Evolutionary conservation across 1,284 basidiomycete genomes (phyloP), one percentile per base, ranked within the genome.

Genomic region (Ceratobasidium sp.): DNA sequence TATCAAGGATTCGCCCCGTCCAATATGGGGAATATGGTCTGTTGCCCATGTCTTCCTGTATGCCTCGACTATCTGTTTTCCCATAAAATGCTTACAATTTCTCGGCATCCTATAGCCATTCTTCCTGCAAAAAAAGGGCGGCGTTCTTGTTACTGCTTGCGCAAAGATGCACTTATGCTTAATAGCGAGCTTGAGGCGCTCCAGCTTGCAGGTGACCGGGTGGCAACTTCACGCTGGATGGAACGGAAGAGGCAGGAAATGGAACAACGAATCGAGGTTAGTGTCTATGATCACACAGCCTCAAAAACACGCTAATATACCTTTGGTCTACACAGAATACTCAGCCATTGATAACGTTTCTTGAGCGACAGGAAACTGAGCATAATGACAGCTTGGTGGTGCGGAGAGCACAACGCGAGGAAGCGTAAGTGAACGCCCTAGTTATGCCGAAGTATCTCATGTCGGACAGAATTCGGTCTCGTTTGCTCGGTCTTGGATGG

Each of bases 401-500:
- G 44, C 44, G 23, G 7, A 67, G 48, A 33, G 30, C 2, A 16
- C 41, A 20, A 4, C 65, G 65, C 18, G 23, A 48, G 27, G 44
- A 16, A 52, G 44, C 46, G 65, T 67, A n/a, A 48, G 65, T 41
- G 7, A 4, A 2, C 20, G 5, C 23, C 52, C 23, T 54, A 18
- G n/a, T 50, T 27, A 6, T 50, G 7, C 14, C 50, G 16, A 20
- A 30, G 2, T 23, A 16, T 33, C 27, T 44, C 10, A 38, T 33
- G 3, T n/a, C 20, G n/a, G 8, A 2, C 23, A 74, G 71, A 16
- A 74, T 74, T 41, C 23, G 50, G n/a, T 64, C 71, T 14, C 71
- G 71, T 3, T n/a, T 74, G 52, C 3, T 74, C 18, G 41, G 48
- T 27, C 44, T 74, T 20, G 71, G 71, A 14, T 74, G 71, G 71